Conservation (phyloP, 1,139 yeast genomes). For the Eremothecium cymbalariae region DNA sequence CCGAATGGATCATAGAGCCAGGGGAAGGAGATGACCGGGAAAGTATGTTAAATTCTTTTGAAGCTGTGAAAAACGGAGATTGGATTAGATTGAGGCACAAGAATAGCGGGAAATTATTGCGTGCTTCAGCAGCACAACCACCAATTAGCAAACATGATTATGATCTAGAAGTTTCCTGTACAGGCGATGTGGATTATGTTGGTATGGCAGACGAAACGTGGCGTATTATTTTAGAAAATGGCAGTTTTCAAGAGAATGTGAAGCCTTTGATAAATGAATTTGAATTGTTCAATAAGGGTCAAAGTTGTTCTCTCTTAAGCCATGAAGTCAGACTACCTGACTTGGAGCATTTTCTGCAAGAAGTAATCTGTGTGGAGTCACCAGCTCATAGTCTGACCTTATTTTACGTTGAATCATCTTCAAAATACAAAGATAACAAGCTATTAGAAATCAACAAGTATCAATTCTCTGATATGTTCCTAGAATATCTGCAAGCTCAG, state of each 20-base stretch:
- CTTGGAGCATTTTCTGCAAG: slow-evolving; percentile 67
- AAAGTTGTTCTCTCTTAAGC: slow-evolving; percentile 52
- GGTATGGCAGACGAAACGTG: slow-evolving; percentile 51
- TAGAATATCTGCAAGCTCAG: slow-evolving; percentile 10
- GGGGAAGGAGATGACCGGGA: slow-evolving; percentile 19
- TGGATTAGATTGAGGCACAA: slow-evolving; percentile 55
- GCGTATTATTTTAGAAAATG: slow-evolving; percentile 20
- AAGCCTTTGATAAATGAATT: slow-evolving; percentile 40
- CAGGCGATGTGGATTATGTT: slow-evolving; percentile 42
- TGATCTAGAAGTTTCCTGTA: slow-evolving; percentile 61
- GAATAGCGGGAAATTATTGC: slow-evolving; percentile 50
- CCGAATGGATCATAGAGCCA: slow-evolving; percentile 60
- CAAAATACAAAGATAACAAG: slow-evolving; percentile 40
- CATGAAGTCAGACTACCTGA: slow-evolving; percentile 56
- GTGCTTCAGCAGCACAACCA: slow-evolving; percentile 53
- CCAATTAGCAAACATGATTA: slow-evolving; percentile 79
- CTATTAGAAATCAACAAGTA: no score
- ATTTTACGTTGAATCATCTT: slow-evolving; percentile 51
- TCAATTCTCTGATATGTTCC: slow-evolving; percentile 38
- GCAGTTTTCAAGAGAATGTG: slow-evolving; percentile 36
- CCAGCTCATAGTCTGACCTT: slow-evolving; percentile 52
- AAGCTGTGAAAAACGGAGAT: slow-evolving; percentile 43
- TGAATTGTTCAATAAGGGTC: slow-evolving; percentile 51
- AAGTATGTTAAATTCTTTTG: slow-evolving; percentile 26
- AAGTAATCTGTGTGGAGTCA: slow-evolving; percentile 62